Base-by-base conservation (phyloP, 179 eudicot species). In the Nepenthes alata region DNA sequence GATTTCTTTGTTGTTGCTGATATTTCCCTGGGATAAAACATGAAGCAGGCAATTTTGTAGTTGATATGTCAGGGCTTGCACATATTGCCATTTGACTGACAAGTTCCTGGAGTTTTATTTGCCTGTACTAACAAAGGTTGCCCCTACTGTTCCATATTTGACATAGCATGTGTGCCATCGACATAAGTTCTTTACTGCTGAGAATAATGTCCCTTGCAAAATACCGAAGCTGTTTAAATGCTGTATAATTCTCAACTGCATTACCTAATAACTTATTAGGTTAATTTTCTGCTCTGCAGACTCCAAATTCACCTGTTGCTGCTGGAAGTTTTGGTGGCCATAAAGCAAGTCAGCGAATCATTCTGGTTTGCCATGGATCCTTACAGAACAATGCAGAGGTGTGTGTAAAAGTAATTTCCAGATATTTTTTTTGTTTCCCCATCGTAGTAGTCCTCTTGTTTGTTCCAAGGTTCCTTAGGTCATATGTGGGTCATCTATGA, bases 231-330 rank as follows among this genome's bases (percentile, higher is more conserved):
- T 47, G 11, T 8, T 47, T 47, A 8, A 47, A 11, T 47, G 11
- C 10, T 47, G 8, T 11, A 47, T 8, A 47, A n/a, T 50, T 50
- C 12, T 50, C 13, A 50, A 4, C 4, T 13, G n/a, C 15, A 13
- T 50, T 50, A 13, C 53, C 4, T 50, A 50, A 7, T 10, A 11
- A 11, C 5, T 50, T 11, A n/a, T 70, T 38, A 14, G 7, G 9
- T 53, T 51, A 52, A 58, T 37, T 74, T 58, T 58, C 54, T 63
- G 67, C 63, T 60, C 25, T 75, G 81, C 90, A 93, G 98, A 93
- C 96, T 71, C 93, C 98, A 65, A 74, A 74, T 72, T 93, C 98
- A 57, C 98, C 98, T 53, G 59, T 93, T 67, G 86, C 83, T 74
- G 78, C 51, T 65, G 96, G 85, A 66, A 77, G 73, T 78, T 84